A percentile compares a stretch with the other conserved stretches of the same genome.
phyloP scores from a whole-genome alignment of 768 basidiomycete genomes.

The Heimioporus sp. region DNA sequence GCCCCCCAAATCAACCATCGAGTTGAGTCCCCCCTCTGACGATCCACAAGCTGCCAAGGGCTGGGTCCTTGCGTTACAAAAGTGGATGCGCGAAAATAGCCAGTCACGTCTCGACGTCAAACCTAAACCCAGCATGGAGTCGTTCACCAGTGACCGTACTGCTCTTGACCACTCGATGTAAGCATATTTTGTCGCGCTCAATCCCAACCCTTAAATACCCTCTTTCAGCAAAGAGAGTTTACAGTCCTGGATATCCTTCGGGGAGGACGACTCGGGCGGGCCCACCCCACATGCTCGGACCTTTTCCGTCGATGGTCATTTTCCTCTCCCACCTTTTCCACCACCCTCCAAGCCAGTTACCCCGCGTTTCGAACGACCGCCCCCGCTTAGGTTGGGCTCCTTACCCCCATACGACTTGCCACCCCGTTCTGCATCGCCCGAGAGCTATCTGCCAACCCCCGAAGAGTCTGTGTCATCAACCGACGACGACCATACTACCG shows the following conservation, averaged over 20 bases:
- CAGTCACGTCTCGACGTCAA: slow-evolving; percentile 31
- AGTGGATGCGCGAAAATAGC: slow-evolving; percentile 66
- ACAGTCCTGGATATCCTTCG: slow-evolving; percentile 46
- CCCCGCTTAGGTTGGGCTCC: slow-evolving; percentile 48
- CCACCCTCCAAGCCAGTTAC: slow-evolving; percentile 26
- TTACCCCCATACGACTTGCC: slow-evolving; percentile 40
- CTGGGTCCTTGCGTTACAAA: slow-evolving; percentile 71
- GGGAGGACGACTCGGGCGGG: slow-evolving; percentile 34
- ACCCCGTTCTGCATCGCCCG: slow-evolving; percentile 51
- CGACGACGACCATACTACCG: slow-evolving; percentile 40
- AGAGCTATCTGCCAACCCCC: slow-evolving; percentile 54
- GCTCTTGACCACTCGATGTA: slow-evolving; percentile 34
- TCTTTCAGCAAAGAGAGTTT: slow-evolving; percentile 37
- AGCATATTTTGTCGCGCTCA: slow-evolving; percentile 1
- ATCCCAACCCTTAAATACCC: slow-evolving; percentile 4
- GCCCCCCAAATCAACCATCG: slow-evolving; percentile 69
- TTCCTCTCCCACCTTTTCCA: slow-evolving; percentile 38
- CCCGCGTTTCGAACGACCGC: slow-evolving; percentile 39
- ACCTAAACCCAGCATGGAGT: slow-evolving; percentile 45
- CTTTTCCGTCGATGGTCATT: slow-evolving; percentile 59
- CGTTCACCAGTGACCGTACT: slow-evolving; percentile 43
- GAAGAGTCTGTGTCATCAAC: slow-evolving; percentile 52
- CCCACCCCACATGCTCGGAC: slow-evolving; percentile 54
- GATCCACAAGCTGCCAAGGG: slow-evolving; percentile 56
- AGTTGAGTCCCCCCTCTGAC: slow-evolving; percentile 38